Evolutionary conservation across 1,139 yeast species (phyloP).

Genomic region (Sugiyamaella castrensis): DNA sequence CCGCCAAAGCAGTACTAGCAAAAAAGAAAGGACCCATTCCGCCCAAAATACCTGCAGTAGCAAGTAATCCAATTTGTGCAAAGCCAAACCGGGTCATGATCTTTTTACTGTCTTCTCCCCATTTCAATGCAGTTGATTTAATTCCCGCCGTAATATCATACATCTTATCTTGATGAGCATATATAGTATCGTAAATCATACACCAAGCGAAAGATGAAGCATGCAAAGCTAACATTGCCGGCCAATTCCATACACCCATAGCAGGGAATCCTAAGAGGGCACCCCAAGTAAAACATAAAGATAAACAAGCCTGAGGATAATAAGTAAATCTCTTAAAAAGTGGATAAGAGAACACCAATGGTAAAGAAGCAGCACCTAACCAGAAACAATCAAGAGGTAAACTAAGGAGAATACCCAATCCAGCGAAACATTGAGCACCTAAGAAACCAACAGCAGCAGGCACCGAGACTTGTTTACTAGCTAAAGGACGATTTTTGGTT

Average conservation of each 20-base stretch:
- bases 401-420: slow-evolving; percentile 65
- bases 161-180: slow-evolving; percentile 94
- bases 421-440: slow-evolving; percentile 73
- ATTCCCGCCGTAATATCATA: slow-evolving; percentile 89
- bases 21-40: slow-evolving; percentile 84
- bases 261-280: slow-evolving; percentile 94
- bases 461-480: slow-evolving; percentile 75
- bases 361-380: slow-evolving; percentile 76
- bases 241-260: slow-evolving; percentile 71
- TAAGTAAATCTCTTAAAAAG: slow-evolving; percentile 90
- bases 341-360: slow-evolving; percentile 84
- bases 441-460: slow-evolving; percentile 72
- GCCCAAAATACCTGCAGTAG: slow-evolving; percentile 73
- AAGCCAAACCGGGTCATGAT: slow-evolving; percentile 60
- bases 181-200: slow-evolving; percentile 91
- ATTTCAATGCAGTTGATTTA: slow-evolving; percentile 89
- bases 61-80: slow-evolving; percentile 63
- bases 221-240: slow-evolving; percentile 76
- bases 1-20: slow-evolving; percentile 62
- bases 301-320: slow-evolving; percentile 83
- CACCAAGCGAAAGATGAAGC: slow-evolving; percentile 85
- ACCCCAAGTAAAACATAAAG: slow-evolving; percentile 93
- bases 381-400: slow-evolving; percentile 80
- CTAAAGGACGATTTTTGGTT: slow-evolving; percentile 85
- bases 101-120: slow-evolving; percentile 78